Base-by-base conservation (phyloP, 768 basidiomycete genomes). In the Lactarius hengduanensis region DNA sequence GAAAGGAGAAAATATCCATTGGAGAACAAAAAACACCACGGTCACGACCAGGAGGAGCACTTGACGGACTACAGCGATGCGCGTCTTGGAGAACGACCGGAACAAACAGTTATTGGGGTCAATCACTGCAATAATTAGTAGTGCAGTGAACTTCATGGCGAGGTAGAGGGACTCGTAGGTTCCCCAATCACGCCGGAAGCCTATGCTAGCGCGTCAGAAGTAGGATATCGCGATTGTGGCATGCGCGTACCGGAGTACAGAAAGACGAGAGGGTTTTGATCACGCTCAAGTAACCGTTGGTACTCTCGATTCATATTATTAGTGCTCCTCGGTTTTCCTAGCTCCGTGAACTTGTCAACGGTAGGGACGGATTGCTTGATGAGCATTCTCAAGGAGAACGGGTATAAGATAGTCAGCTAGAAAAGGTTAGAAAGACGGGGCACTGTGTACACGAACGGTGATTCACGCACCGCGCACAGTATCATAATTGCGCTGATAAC, bases 41-140 rank as follows among this genome's bases (percentile, higher is more conserved):
- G 86, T 86, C 40, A 84, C 81, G 8, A 80, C 70, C 20, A 91
- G 75, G 16, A 93, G 80, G 20, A 88, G 72, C 26, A 82, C 78
- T 72, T 92, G 89, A 1, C 90, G 85, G 57, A 83, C 77, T 47
- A 90, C 74, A 10, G 81, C 75, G 55, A 91, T 78, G n/a, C 74
- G 76, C 4, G 78, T 77, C n/a, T 83, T 78, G 28, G 83, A 76
- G 40, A 81, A 74, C 34, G 79, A 76, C 56, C 88, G 86, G 72
- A 93, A 89, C 5, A 88, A 73, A 73, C 91, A 93, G 73, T 91
- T 93, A 72, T 90, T 78, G 22, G 85, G 80, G 75, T 88, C 82
- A 67, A 92, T 80, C 60, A 91, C 75, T 6, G 89, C 86, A 47
- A 89, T 80, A 26, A 88, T 80, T 32, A 90, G 74, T 7, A 92